Percentiles rank a stretch among this genome's conserved stretches.
These are phyloP conservation scores for Phoma sp. DNA, from an alignment of 2,329 filamentous ascomycete genomes.

Conservation along the genomic window DNA sequence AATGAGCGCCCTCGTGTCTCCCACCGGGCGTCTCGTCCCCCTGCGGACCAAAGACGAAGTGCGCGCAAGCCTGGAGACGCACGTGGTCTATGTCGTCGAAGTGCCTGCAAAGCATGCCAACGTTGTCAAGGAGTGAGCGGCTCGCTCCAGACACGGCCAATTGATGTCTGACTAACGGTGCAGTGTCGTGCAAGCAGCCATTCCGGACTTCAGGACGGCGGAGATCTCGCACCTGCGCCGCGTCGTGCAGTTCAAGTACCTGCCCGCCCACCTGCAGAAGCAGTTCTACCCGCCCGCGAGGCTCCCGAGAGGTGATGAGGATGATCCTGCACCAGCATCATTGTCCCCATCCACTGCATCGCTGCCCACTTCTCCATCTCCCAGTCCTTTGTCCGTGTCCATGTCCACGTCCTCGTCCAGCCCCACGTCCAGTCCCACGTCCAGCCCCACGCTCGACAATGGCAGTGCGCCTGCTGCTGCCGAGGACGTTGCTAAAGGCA, in stretches of 20 bases:
- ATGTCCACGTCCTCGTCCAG: no score
- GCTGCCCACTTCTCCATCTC: constrained; percentile 17
- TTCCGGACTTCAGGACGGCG: constrained; percentile 52
- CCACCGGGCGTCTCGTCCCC: constrained; percentile 42
- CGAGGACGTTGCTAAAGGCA: constrained; percentile 35
- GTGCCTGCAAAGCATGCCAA: constrained; percentile 76
- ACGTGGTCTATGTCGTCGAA: constrained; percentile 73
- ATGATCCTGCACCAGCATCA: constrained; percentile 37
- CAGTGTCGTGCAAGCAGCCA: constrained; percentile 55
- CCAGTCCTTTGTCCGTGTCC: no score
- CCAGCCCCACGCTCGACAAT: constrained; percentile 7
- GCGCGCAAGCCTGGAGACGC: constrained; percentile 58
- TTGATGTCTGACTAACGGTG: constrained; percentile 27
- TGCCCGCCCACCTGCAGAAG: constrained; percentile 66
- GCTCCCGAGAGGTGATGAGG: constrained; percentile 45
- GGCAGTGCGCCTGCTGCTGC: constrained; percentile 20
- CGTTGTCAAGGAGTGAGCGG: constrained; percentile 71
- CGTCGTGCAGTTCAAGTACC: constrained; percentile 73
- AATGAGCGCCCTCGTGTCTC: constrained; percentile 31
- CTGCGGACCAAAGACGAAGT: constrained; percentile 59
- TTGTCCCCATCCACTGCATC: constrained; percentile 34
- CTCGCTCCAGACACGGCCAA: constrained; percentile 17
- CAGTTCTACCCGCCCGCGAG: constrained; percentile 40
- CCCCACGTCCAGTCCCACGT: background rate
- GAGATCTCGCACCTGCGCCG: constrained; percentile 69